These are phyloP conservation scores for Penicillium daleae DNA, from an alignment of 495 filamentous ascomycete species.

Conservation along the genomic window DNA sequence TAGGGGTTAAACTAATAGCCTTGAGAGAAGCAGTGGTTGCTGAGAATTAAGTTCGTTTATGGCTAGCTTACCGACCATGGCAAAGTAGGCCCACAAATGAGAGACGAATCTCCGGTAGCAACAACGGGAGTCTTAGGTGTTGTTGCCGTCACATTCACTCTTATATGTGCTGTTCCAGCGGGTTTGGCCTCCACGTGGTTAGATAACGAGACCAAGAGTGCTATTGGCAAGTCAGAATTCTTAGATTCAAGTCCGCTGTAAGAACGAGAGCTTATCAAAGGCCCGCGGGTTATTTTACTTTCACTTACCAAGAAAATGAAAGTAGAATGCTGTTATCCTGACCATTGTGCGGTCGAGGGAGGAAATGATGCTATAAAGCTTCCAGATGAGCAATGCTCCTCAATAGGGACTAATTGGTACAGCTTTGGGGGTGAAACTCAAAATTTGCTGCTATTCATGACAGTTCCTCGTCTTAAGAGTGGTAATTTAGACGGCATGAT, in stretches of 20 bases:
- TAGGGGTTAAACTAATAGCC: neutral
- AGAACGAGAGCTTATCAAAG: too few species aligned
- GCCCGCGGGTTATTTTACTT: neutral
- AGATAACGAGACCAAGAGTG: neutral
- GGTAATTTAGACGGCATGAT: neutral
- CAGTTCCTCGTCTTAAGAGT: neutral
- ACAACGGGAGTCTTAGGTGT: slow-evolving; percentile 7
- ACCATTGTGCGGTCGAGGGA: slow-evolving; percentile 13
- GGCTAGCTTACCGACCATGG: too few species aligned
- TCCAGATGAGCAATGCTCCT: slow-evolving; percentile 7
- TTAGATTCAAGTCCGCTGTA: too few species aligned
- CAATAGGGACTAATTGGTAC: neutral
- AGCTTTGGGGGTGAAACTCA: neutral
- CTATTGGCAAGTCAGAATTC: slow-evolving; percentile 2
- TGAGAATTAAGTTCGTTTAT: too few species aligned
- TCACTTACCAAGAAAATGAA: slow-evolving; percentile 16
- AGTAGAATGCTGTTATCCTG: slow-evolving; percentile 2
- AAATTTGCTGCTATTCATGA: too few species aligned
- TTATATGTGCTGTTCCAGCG: neutral
- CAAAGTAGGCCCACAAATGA: too few species aligned
- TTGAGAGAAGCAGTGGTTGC: too few species aligned
- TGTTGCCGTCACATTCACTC: slow-evolving; percentile 6
- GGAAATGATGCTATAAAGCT: slow-evolving; percentile 6
- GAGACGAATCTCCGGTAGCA: too few species aligned
- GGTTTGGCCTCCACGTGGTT: slow-evolving; percentile 16